Base-by-base conservation (phyloP, 2,329 filamentous ascomycete species). In the Lecanicillium sp. region DNA sequence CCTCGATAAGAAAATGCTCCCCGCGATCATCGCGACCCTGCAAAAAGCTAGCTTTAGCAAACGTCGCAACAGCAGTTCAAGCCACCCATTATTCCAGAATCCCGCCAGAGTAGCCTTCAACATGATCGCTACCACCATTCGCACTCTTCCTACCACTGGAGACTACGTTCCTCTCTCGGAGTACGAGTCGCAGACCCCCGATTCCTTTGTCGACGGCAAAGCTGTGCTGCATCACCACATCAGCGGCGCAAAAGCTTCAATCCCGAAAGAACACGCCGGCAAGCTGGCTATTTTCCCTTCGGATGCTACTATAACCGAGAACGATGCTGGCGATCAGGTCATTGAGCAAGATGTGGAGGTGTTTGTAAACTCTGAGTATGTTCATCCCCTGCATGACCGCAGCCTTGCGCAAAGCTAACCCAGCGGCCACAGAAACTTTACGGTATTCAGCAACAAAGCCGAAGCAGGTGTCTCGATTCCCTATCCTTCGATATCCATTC, bases 401-500 rank as follows among this genome's bases (percentile, higher is more conserved):
- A 6, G 22, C 22, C 6, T 25, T 25, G 9, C 28, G 3, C 13
- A 29, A 5, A 9, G 20, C n/a, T 31, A 31, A 16, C 29, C 32
- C 6, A 22, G 8, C 15, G 14, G 9, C n/a, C 14, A 9, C 30
- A 65, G 55, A 25, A 52, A 50, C 48, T 67, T 89, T 40, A 77
- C 68, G 12, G 58, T 89, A 43, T 88, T 78, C 64, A 81, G 79
- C 47, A 58, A 64, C 11, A 57, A 69, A 4, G 70, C 67, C 11
- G 64, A 68, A 27, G 70, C 63, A 14, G 85, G 84, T 45, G 61
- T 86, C 32, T 70, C 76, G 29, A 83, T 89, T 47, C 77, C 82
- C 0, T 90, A 88, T 58, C 83, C 80, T 3, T 66, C 75, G 44
- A 84, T 90, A 55, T 79, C 79, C 16, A 78, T 89, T 13, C 84